Percentiles rank a stretch among this genome's conserved stretches.
Evolutionary conservation across 2,329 filamentous ascomycete genomes (phyloP).

Genomic region (Pseudogymnoascus sp.): DNA sequence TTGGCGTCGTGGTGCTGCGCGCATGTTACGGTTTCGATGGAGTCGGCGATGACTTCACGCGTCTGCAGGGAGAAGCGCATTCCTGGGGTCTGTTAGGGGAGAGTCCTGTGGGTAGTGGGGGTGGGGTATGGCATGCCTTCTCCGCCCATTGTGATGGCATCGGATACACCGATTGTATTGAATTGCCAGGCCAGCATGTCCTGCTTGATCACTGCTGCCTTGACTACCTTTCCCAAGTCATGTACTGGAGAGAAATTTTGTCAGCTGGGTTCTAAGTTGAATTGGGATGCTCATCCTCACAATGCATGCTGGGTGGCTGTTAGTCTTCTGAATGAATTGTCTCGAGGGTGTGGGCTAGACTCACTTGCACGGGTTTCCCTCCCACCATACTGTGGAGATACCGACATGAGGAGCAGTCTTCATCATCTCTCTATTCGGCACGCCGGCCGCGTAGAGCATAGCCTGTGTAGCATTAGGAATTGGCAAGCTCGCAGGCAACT

Average conservation of each 20-base stretch:
- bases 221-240: constrained; percentile 81
- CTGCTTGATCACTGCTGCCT: constrained; percentile 70
- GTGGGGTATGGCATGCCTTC: constrained; percentile 52
- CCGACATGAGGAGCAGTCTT: constrained; percentile 87
- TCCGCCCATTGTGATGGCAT: constrained; percentile 92
- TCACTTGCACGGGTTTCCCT: constrained; percentile 93
- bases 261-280: not conserved
- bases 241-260: constrained; percentile 48
- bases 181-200: constrained; percentile 93
- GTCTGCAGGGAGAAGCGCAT: constrained; percentile 93
- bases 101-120: not conserved
- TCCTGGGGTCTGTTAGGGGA: constrained; percentile 43
- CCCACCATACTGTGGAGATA: constrained; percentile 92
- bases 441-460: constrained; percentile 90
- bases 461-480: constrained; percentile 46
- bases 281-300: constrained; percentile 27
- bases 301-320: constrained; percentile 39
- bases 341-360: constrained; percentile 28
- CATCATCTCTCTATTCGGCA: constrained; percentile 77
- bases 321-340: constrained; percentile 14
- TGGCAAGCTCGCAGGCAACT: not conserved
- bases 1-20: constrained; percentile 90
- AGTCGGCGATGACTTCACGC: constrained; percentile 88
- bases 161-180: constrained; percentile 81
- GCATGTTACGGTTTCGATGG: constrained; percentile 86